Percentiles rank a stretch among this genome's conserved stretches.
Conservation (phyloP, 179 eudicot genomes). For the Actinidia polygama region DNA sequence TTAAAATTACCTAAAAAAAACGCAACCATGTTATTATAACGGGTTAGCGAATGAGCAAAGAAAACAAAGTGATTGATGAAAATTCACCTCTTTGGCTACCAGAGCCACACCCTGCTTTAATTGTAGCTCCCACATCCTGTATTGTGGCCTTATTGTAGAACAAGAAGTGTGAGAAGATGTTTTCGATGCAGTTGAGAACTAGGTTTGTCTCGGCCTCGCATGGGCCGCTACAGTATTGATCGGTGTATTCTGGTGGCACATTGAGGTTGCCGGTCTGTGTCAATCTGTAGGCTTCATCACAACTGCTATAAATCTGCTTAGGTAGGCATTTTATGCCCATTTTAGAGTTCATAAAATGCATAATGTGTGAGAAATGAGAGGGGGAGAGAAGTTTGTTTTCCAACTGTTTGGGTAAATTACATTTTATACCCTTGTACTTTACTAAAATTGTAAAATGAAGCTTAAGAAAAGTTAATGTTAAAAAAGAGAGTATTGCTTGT, state of each 20-base stretch:
- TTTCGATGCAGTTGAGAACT: constrained; percentile 60
- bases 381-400: too few relatives aligned
- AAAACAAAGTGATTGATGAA: not conserved
- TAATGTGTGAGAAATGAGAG: too few relatives aligned
- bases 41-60: not conserved
- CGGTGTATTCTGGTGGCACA: constrained; percentile 57
- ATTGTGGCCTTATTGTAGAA: constrained; percentile 71
- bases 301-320: constrained; percentile 65
- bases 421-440: too few relatives aligned
- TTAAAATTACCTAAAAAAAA: constrained; percentile 56
- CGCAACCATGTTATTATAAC: not conserved
- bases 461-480: too few relatives aligned
- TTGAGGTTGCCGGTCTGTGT: constrained; percentile 55
- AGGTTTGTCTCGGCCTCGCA: constrained; percentile 71
- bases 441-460: too few relatives aligned
- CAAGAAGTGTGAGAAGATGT: constrained; percentile 45
- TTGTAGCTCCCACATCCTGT: constrained; percentile 50
- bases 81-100: constrained; percentile 62
- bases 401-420: too few relatives aligned
- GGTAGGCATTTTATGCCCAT: not conserved
- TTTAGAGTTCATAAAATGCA: not conserved
- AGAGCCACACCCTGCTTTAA: constrained; percentile 65
- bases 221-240: constrained; percentile 73
- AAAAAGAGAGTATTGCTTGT: too few relatives aligned
- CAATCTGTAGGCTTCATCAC: constrained; percentile 66